Evolutionary conservation across 441 rosid species (phyloP), one percentile per base, ranked within the genome.

Genomic region (Dalechampia spathulata): DNA sequence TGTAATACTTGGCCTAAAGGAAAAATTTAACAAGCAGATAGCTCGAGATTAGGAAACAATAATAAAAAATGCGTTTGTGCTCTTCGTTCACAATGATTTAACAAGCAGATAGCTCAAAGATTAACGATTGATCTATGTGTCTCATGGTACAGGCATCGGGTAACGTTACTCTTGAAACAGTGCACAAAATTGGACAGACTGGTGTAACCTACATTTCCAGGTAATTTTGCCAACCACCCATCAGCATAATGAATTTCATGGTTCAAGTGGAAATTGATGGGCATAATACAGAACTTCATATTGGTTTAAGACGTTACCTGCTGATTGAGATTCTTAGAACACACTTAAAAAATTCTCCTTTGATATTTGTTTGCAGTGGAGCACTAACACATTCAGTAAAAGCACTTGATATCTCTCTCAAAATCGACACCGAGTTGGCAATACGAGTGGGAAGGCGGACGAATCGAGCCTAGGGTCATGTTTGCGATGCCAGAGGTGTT

Each of bases 171-270:
- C 79, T 89, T 47, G 97, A 92, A 72, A 89, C 96, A 1, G 83
- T 87, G 37, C 86, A 83, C 72, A 78, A 87, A 75, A 90, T 93
- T 43, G 96, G 97, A 68, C 89, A 82, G 67, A 85, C 92, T 32
- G 97, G 97, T 50, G 98, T 92, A 43, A 83, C 92, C 69, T 84
- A 70, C 83, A 81, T 91, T 64, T 87, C 96, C 45, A 85, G 98
- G 96, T 81, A 73, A 74, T 23, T 26, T 51, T 10, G 17, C n/a
- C 23, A 55, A 27, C 19, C 43, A 20, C 23, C 37, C 9, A n/a
- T n/a, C n/a, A n/a, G n/a, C n/a, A n/a, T n/a, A n/a, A n/a, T n/a
- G n/a, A n/a, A n/a, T n/a, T n/a, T n/a, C n/a, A n/a, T n/a, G n/a
- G n/a, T n/a, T n/a, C n/a, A n/a, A n/a, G 17, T 34, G n/a, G 23